Base-by-base conservation (phyloP, 2,329 filamentous ascomycete genomes). In the Thelonectria rubi region DNA sequence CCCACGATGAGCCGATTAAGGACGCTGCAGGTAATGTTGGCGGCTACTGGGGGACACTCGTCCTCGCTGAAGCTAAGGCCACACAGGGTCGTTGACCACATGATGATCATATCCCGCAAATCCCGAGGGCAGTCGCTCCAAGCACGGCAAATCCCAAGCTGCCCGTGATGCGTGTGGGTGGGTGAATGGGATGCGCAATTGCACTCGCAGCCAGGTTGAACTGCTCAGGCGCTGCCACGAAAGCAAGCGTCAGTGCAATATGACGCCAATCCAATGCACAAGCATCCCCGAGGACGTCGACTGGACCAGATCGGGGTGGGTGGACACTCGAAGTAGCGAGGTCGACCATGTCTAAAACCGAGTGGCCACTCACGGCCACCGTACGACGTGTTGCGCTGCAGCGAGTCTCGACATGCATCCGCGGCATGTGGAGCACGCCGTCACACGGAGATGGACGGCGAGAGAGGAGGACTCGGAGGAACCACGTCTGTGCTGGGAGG, bases 211-310 rank as follows among this genome's bases (percentile, higher is more conserved):
- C 53, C 51, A 58, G 63, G 61, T 37, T 50, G 60, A 71, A 69
- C 73, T 73, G 68, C 68, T 75, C 70, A 76, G 73, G 67, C 65
- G 67, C 61, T 78, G 77, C 77, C 77, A 79, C 76, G 76, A 79
- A 70, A 72, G 74, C 75, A 74, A 74, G 69, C 69, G 67, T 70
- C 67, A 60, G 46, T 65, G 69, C 65, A 60, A 70, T 69, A 67
- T 69, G 65, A 71, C 70, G 71, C 65, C 67, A 64, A 68, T 40
- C 63, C 62, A 63, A 67, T 68, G 62, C 64, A 69, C 67, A 63
- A 64, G 65, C 62, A 69, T 56, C 61, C 59, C 56, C 43, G 58
- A 58, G 55, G 63, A 53, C 58, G 58, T 60, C 66, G 55, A 70
- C 63, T 65, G 67, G 67, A 59, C 66, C 66, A 70, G 69, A 70